phyloP scores from a whole-genome alignment of 768 basidiomycete species.

The Grammothele lineata region DNA sequence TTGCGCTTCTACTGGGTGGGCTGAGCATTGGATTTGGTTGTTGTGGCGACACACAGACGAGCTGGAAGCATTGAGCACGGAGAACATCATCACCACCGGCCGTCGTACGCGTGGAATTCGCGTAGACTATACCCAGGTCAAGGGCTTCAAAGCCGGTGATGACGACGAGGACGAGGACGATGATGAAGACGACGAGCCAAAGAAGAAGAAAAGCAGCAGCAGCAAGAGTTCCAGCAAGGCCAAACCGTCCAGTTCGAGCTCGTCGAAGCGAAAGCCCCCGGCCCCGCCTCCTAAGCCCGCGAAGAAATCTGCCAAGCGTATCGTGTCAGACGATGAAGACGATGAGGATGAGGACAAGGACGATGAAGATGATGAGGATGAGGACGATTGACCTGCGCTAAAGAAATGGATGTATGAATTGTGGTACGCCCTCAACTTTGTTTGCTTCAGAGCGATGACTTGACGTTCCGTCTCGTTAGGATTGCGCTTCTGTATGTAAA shows the following conservation, averaged over 20 bases:
- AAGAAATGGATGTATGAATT: too few relatives aligned
- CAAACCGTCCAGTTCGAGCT: slow-evolving; percentile 10
- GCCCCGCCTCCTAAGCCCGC: slow-evolving; percentile 14
- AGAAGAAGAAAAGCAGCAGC: slow-evolving; percentile 31
- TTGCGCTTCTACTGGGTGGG: background rate
- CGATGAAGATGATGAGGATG: slow-evolving; percentile 39
- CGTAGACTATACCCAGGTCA: slow-evolving; percentile 62
- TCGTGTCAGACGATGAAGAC: slow-evolving; percentile 25
- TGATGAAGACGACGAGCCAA: slow-evolving; percentile 46
- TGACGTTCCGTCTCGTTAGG: too few relatives aligned
- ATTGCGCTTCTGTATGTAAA: too few relatives aligned
- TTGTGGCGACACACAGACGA: slow-evolving; percentile 9
- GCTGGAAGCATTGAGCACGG: slow-evolving; percentile 55
- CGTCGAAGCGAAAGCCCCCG: too few relatives aligned
- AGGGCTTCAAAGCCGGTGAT: slow-evolving; percentile 16
- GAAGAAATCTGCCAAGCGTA: slow-evolving; percentile 16
- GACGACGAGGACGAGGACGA: slow-evolving; percentile 39
- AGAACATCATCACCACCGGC: slow-evolving; percentile 45
- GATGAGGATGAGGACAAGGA: slow-evolving; percentile 46
- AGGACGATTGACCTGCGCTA: too few relatives aligned
- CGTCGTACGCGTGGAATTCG: slow-evolving; percentile 70
- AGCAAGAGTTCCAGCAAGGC: background rate
- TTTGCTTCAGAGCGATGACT: too few relatives aligned
- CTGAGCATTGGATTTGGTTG: background rate
- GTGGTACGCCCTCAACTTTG: too few relatives aligned